Base-by-base conservation (phyloP, 2,329 filamentous ascomycete species). In the Aspergillus fumigatiaffinis region DNA sequence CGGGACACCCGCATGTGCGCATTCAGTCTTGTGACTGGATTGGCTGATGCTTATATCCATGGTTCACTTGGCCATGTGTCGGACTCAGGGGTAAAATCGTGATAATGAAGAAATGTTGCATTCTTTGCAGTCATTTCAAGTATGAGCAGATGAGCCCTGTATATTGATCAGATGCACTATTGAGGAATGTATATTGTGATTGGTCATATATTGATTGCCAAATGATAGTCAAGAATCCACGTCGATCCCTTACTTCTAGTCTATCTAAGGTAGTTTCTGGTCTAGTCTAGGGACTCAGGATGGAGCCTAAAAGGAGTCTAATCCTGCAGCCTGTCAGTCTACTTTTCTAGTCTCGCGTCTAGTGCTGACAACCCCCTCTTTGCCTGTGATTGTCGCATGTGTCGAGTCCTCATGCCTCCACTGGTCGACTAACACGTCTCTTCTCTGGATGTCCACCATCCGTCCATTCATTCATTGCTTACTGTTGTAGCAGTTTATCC, bases 311-410 rank as follows among this genome's bases (percentile, higher is more conserved):
- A 35, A 17, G 12, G 14, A 38, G 32, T 38, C 32, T 35, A 35
- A 17, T 14, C 6, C 12, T 35, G 32, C 12, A 38, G 32, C 32
- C 17, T 17, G 2, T 35, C 32, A 7, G 0, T 14, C 4, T 5
- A 14, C 12, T 14, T 17, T 35, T 17, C 12, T 17, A 35, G 32
- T 35, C 28, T 10, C 3, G 28, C 8, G 9, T 12, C 28, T 29
- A 29, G 28, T 29, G 25, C 25, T 26, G 0, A 26, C 25, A 23
- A 3, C 25, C 6, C 25, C 10, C 32, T 47, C 10, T 17, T 32
- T 44, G 28, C 57, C 57, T 54, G 57, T 60, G 55, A 61, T 51
- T 51, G 35, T 50, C 50, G 52, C 62, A 63, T 64, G 60, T 60
- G 60, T 54, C 54, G 29, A 35, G 32, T 55, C 44, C 48, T 49